Conservation (phyloP, 495 filamentous ascomycete species). For the Evernia prunastri region DNA sequence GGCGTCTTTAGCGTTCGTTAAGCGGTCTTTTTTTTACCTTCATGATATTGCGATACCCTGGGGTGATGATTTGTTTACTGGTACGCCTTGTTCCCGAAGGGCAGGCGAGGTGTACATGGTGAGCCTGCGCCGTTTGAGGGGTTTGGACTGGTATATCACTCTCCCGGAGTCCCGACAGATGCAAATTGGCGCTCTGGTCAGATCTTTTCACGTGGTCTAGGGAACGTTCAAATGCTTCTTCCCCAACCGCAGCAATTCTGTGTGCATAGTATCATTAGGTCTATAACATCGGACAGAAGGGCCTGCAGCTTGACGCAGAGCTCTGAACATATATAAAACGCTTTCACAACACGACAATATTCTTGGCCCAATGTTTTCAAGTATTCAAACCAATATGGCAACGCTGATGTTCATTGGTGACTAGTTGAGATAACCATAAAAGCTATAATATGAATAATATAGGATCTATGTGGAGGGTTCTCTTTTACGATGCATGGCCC, state of each 20-base stretch:
- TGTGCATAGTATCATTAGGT: neutral
- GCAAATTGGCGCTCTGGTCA: neutral
- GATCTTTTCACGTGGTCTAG: neutral
- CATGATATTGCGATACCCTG: conserved; percentile 16
- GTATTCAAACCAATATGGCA: neutral
- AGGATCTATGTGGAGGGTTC: neutral
- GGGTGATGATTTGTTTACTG: conserved; percentile 2
- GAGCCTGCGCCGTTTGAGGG: neutral
- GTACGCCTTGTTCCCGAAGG: neutral
- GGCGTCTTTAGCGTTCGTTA: conserved; percentile 1
- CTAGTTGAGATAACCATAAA: neutral
- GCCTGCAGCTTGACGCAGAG: conserved; percentile 1
- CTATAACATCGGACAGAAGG: neutral
- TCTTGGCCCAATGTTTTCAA: neutral
- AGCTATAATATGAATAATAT: neutral
- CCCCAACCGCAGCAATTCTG: neutral
- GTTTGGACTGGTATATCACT: neutral
- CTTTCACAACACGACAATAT: neutral
- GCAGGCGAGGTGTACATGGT: neutral
- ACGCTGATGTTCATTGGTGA: neutral
- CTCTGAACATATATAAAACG: neutral
- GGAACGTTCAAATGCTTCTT: neutral
- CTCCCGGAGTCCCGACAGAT: neutral
- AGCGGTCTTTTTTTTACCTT: conserved; percentile 10
- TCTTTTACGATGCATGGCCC: neutral